Base-by-base conservation (phyloP, 768 basidiomycete species). In the Nidularia sp. region DNA sequence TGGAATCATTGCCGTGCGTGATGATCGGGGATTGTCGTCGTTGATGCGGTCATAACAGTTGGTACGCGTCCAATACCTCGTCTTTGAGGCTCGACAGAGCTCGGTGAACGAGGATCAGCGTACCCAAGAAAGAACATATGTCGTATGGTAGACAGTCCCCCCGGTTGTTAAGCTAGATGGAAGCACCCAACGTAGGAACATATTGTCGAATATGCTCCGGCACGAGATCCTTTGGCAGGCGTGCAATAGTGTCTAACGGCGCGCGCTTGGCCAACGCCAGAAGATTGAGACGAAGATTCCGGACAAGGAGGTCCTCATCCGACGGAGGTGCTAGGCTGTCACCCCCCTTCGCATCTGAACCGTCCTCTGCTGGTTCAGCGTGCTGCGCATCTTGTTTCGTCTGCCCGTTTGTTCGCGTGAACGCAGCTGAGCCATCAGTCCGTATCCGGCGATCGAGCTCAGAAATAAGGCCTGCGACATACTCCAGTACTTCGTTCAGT, bases 191-290 rank as follows among this genome's bases (percentile, higher is more conserved):
- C 0, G 80, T 84, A 15, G 86, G 86, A 9, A 89, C 81, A 53
- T 81, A 78, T 57, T 75, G 74, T 47, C 85, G 74, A 49, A 88
- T 80, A 58, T 80, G 75, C 57, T 82, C 81, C 2, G 85, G 86
- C 1, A 88, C 84, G 45, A 89, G 64, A 44, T 85, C 82, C 41
- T 76, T 70, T 6, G 85, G 85, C 39, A 89, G 62, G 32, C 73
- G 73, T 12, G 83, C 84, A 49, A 89, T 85, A 53, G 77, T 82
- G 58, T 88, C 85, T 54, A 90, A 61, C 1, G 90, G 90, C 7
- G 88, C 88, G 5, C 88, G 78, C 62, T 90, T 89, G 52, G 86
- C 85, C 34, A 92, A 72, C 1, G 88, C 88, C 29, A 92, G 75
- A 31, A 92, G 71, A 62, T 89, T 90, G 56, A 91, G 70, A 36